Evolutionary conservation across 2,329 filamentous ascomycete genomes (phyloP), one percentile per base, ranked within the genome.

Genomic region (Helicocarpus griseus): DNA sequence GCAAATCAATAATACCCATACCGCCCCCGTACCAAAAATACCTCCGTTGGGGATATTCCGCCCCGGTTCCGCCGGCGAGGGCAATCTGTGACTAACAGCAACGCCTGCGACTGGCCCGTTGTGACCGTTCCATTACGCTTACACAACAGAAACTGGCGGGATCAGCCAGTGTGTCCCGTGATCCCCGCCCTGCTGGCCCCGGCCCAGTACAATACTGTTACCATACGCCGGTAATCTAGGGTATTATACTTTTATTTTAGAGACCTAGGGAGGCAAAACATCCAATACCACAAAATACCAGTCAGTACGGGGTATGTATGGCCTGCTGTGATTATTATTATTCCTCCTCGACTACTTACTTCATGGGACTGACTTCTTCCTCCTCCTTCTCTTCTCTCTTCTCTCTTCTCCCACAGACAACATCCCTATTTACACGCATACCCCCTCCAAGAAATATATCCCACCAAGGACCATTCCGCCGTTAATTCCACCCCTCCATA

Each of bases 61-160:
- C 36, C 36, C 36, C 48, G 9, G 38, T 22, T 43, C 17, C 36
- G 28, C 33, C 6, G 26, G 14, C 3, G 24, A 19, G 40, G 40
- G 22, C 45, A 50, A 40, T 33, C 26, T 50, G 48, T 50, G 48
- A 50, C 48, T 50, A 50, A 50, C 38, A 50, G 48, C 19, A 50
- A 43, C 52, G 49, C 44, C 49, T 54, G 49, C 52, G 53, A 59
- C 56, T 58, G 55, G 40, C 11, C n/a, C 4, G 41, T 17, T 5
- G 11, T 44, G 21, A 7, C 40, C 26, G 28, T 17, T 17, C 5
- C 17, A 33, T 35, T 54, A 63, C 65, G 60, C 57, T 63, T 67
- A 63, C 66, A 65, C 67, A 66, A 67, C 63, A 65, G 62, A 40
- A 22, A 40, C 21, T 66, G 65, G 66, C 63, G 65, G 63, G 29